Base-by-base conservation (phyloP, 1,139 yeast species). In the Saccharomyces hybrid region DNA sequence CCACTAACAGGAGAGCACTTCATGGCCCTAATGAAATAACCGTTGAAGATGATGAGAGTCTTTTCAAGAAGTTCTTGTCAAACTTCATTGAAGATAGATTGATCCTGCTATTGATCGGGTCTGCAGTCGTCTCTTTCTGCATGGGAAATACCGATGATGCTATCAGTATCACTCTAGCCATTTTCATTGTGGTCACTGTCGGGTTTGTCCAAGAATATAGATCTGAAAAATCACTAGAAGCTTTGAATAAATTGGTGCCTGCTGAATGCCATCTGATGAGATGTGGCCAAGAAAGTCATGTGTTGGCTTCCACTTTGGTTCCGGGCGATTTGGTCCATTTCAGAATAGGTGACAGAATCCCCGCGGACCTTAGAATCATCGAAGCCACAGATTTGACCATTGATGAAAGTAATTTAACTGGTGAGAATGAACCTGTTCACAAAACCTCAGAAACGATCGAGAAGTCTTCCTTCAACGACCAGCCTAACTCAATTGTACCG, bases 91-190 rank as follows among this genome's bases (percentile, higher is more conserved):
- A 86, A 63, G 96, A 91, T 72, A 97, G 97, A 16, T 77, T 93
- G 71, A 91, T 93, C 60, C 74, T 93, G 63, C 74, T 93, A 55
- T 77, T 93, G 64, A 87, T 90, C 49, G 97, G 95, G 0, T 88
- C 97, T 0, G 97, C 98, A 0, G 78, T 79, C 3, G 77, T 93
- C 41, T 84, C 95, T 61, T 85, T 93, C 63, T 72, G 88, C 68
- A 88, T 93, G 95, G 96, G 96, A 26, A 93, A 93, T 71, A 82
- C 83, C 46, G 97, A 91, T 69, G 99, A 93, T 70, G 96, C 98
- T 2, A 75, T 93, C 27, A 84, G 95, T 58, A 91, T 91, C 65
- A 84, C 95, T 0, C 75, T 89, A 61, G 98, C 98, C 5, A 88
- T 91, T 56, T 64, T 87, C 44, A 90, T 91, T 62, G 98, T 91